These are phyloP conservation scores for Brassica incana DNA, from an alignment of 345 rosid genomes.

Conservation along the genomic window DNA sequence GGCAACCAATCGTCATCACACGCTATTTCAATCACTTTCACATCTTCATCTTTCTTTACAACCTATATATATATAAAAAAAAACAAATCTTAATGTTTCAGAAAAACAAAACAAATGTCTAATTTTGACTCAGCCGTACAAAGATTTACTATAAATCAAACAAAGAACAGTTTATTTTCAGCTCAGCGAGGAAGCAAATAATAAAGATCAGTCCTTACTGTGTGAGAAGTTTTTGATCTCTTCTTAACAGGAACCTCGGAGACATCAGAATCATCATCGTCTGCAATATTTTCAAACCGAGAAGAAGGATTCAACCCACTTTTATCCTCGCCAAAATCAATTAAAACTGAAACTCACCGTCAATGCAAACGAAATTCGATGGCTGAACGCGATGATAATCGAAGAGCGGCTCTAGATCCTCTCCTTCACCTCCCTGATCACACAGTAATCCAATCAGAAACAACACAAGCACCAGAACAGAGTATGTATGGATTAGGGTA, in stretches of 20 bases:
- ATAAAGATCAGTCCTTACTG: conserved; percentile 15
- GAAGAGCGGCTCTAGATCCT: conserved; percentile 78
- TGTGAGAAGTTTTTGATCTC: conserved; percentile 19
- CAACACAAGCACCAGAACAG: neutral
- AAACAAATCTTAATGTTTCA: neutral
- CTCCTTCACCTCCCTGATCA: conserved; percentile 48
- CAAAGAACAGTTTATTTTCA: neutral
- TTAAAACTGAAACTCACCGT: conserved; percentile 40
- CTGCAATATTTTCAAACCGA: conserved; percentile 20
- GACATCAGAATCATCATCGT: conserved; percentile 37
- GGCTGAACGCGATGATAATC: conserved; percentile 81
- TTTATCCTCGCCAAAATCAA: neutral
- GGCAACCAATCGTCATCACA: conserved; percentile 76
- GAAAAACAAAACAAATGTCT: neutral
- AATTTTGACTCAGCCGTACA: neutral
- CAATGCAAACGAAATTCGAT: conserved; percentile 42
- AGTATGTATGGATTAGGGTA: conserved; percentile 21
- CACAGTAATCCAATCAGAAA: conserved; percentile 6
- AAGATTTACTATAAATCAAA: neutral
- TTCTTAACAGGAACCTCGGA: conserved; percentile 22
- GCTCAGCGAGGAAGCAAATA: neutral
- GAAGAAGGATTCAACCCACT: neutral
- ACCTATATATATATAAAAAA: neutral
- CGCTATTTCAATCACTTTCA: conserved; percentile 40
- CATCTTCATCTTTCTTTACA: conserved; percentile 36